phyloP scores from a whole-genome alignment of 106 monocot species.

The Platanthera zijinensis region DNA sequence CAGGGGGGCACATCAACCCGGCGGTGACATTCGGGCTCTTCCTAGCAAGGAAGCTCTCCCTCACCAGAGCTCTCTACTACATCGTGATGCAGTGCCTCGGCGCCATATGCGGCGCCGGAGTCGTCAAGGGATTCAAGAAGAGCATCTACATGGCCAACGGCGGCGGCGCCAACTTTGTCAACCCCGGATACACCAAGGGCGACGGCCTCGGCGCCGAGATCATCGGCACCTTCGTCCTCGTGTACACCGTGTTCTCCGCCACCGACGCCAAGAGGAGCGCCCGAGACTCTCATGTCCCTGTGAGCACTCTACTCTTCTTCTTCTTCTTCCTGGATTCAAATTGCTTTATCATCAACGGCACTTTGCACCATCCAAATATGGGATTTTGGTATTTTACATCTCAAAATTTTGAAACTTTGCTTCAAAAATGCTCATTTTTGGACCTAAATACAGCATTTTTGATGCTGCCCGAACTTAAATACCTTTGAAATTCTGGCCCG shows the following conservation, averaged over 20 bases:
- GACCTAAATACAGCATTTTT: too few relatives aligned
- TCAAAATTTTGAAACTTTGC: too few relatives aligned
- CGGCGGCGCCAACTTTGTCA: conserved; percentile 59
- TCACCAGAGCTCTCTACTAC: conserved; percentile 66
- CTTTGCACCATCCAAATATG: too few relatives aligned
- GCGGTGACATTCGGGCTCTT: conserved; percentile 79
- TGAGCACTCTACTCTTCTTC: conserved; percentile 22
- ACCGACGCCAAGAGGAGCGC: conserved; percentile 80
- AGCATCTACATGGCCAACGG: conserved; percentile 26
- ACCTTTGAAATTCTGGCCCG: too few relatives aligned
- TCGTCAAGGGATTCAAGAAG: conserved; percentile 69
- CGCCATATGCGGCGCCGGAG: conserved; percentile 74
- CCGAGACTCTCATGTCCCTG: conserved; percentile 80
- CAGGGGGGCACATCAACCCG: conserved; percentile 79
- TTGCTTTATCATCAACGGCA: too few relatives aligned
- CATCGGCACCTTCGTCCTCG: conserved; percentile 76
- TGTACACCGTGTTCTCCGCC: conserved; percentile 85
- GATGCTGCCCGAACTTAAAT: too few relatives aligned
- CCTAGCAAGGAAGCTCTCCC: conserved; percentile 60
- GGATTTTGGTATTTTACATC: too few relatives aligned
- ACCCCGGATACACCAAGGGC: conserved; percentile 61
- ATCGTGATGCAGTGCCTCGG: conserved; percentile 86
- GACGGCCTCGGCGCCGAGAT: conserved; percentile 74
- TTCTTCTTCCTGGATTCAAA: not conserved
- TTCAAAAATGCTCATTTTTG: too few relatives aligned